phyloP scores from a whole-genome alignment of 1,284 basidiomycete species.

The Puccinia horiana region DNA sequence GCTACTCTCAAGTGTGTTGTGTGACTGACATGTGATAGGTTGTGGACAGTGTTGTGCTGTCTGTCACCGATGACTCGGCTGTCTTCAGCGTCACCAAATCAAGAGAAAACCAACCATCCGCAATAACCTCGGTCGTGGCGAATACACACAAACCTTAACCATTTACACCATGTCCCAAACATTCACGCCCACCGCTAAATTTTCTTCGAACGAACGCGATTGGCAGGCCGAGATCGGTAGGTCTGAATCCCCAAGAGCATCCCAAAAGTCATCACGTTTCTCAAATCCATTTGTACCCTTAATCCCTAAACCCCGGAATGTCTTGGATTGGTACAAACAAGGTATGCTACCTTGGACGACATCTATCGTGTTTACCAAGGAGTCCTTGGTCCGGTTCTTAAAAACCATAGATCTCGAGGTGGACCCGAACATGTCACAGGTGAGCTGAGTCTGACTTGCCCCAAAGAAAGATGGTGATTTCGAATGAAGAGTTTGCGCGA shows the following conservation, averaged over 20 bases:
- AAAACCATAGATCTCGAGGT: conserved; percentile 39
- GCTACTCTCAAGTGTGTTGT: too few species aligned
- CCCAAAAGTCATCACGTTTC: too few species aligned
- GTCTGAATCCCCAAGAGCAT: not conserved
- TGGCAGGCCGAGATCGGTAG: conserved; percentile 42
- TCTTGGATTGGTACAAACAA: not conserved
- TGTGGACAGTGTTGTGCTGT: too few species aligned
- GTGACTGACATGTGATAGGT: too few species aligned
- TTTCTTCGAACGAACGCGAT: conserved; percentile 35
- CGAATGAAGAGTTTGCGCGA: too few species aligned
- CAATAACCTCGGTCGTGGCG: too few species aligned
- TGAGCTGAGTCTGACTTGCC: not conserved
- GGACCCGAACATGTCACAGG: conserved; percentile 39
- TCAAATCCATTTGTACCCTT: too few species aligned
- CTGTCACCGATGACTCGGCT: too few species aligned
- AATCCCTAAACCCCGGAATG: too few species aligned
- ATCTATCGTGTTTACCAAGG: conserved; percentile 43
- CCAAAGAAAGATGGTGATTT: not conserved
- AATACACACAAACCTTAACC: too few species aligned
- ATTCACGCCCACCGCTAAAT: conserved; percentile 16
- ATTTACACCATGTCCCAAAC: conserved; percentile 25
- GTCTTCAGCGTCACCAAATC: too few species aligned
- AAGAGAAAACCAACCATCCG: too few species aligned
- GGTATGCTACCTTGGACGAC: conserved; percentile 38
- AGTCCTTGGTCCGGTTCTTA: conserved; percentile 39